Conservation (phyloP, 2,329 filamentous ascomycete species). For the Penicillium griseofulvum region DNA sequence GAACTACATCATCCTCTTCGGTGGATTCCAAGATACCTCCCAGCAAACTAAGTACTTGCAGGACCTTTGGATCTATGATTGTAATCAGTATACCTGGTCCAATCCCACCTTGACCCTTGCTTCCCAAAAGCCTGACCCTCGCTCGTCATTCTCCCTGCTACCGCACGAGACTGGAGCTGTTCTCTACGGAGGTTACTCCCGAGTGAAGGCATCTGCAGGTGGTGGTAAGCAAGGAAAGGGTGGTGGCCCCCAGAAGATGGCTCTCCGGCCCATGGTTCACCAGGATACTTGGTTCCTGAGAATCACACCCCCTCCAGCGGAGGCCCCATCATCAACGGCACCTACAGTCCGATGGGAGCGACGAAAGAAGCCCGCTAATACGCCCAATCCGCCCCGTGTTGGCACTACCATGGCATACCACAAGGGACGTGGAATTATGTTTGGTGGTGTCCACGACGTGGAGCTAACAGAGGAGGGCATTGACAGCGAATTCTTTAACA, state of each 20-base stretch:
- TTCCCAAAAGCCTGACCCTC: constrained; percentile 81
- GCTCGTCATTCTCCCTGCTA: constrained; percentile 87
- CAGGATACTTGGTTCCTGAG: constrained; percentile 93
- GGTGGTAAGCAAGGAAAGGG: constrained; percentile 62
- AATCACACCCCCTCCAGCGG: constrained; percentile 68
- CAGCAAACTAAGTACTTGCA: constrained; percentile 91
- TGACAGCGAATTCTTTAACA: constrained; percentile 95
- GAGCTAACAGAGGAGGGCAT: constrained; percentile 91
- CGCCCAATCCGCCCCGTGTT: constrained; percentile 77
- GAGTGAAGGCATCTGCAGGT: constrained; percentile 69
- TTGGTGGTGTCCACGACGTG: constrained; percentile 91
- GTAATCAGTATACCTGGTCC: constrained; percentile 79
- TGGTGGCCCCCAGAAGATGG: constrained; percentile 61
- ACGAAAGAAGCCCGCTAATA: constrained; percentile 86
- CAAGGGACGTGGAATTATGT: constrained; percentile 86
- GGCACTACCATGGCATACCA: constrained; percentile 94
- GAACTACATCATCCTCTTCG: constrained; percentile 92
- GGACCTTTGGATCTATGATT: constrained; percentile 96
- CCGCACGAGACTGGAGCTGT: constrained; percentile 89
- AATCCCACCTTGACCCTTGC: constrained; percentile 71
- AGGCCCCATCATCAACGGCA: constrained; percentile 62
- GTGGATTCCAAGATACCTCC: constrained; percentile 95
- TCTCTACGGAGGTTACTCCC: constrained; percentile 88
- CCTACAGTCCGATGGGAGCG: constrained; percentile 86
- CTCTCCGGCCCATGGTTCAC: constrained; percentile 83